phyloP scores from a whole-genome alignment of 805 yeast species.

The Zygotorulaspora danielsina region DNA sequence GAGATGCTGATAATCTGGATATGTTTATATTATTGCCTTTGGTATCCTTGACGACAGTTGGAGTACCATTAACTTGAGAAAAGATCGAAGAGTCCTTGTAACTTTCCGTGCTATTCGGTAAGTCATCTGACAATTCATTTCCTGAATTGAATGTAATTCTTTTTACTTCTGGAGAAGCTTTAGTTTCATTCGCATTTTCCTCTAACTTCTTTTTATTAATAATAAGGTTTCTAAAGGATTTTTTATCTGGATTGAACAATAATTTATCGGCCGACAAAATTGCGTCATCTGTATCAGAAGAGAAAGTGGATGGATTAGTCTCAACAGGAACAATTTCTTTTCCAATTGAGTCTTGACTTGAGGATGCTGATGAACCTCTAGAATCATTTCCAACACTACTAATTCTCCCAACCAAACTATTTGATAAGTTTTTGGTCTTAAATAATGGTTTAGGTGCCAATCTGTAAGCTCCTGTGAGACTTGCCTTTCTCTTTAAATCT shows the following conservation, averaged over 20 bases:
- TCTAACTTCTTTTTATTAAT: conserved; percentile 23
- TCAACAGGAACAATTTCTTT: conserved; percentile 14
- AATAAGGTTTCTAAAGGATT: conserved; percentile 29
- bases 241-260: conserved; percentile 30
- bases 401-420: conserved; percentile 1
- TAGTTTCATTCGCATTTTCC: conserved; percentile 4
- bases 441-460: conserved; percentile 62
- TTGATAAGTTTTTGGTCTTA: conserved; percentile 19
- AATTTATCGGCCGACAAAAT: conserved; percentile 23
- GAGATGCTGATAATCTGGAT: conserved; percentile 8
- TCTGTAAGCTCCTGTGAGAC: conserved; percentile 57
- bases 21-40: conserved; percentile 8
- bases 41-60: conserved; percentile 12
- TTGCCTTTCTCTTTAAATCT: conserved; percentile 52
- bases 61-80: conserved; percentile 13
- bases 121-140: conserved; percentile 7
- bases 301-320: conserved; percentile 11
- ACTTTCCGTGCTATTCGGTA: conserved; percentile 3
- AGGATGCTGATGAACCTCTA: conserved; percentile 9
- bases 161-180: conserved; percentile 16
- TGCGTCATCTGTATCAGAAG: conserved; percentile 21
- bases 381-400: conserved; percentile 6
- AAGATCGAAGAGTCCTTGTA: conserved; percentile 11
- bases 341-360: conserved; percentile 17
- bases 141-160: conserved; percentile 17